Evolutionary conservation across 345 rosid species (phyloP).

Genomic region (Mercurialis annua): DNA sequence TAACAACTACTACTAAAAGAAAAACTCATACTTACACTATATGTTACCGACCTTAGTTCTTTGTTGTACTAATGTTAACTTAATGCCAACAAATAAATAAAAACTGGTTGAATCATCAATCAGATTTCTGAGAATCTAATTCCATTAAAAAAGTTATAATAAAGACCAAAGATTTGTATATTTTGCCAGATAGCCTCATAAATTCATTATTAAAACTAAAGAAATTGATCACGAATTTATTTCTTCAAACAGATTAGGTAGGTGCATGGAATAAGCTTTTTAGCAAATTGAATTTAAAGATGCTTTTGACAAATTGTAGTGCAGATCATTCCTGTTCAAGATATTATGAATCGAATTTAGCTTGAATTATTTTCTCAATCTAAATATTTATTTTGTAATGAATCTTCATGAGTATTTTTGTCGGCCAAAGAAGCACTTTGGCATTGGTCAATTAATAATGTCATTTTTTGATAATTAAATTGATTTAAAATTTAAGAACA

Average conservation of each 20-base stretch:
- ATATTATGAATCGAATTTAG: background rate
- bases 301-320: background rate
- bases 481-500: no score
- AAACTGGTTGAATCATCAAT: background rate
- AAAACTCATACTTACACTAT: no score
- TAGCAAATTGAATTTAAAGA: background rate
- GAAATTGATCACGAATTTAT: background rate
- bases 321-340: background rate
- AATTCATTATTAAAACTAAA: background rate
- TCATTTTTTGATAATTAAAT: no score
- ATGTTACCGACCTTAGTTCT: no score
- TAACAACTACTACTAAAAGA: no score
- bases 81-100: no score
- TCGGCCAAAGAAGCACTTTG: background rate
- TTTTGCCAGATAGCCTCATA: slow-evolving; percentile 9
- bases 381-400: background rate
- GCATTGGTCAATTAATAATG: no score
- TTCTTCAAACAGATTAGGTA: slow-evolving; percentile 19
- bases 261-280: slow-evolving; percentile 10
- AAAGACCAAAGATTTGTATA: background rate
- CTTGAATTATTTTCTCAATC: background rate
- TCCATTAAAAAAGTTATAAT: slow-evolving; percentile 7
- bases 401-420: background rate
- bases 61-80: no score
- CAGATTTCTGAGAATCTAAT: slow-evolving; percentile 28